A percentile compares a stretch with the other conserved stretches of the same genome.
phyloP scores from a whole-genome alignment of 2,329 filamentous ascomycete species.

The Teratosphaeriaceae sp. region DNA sequence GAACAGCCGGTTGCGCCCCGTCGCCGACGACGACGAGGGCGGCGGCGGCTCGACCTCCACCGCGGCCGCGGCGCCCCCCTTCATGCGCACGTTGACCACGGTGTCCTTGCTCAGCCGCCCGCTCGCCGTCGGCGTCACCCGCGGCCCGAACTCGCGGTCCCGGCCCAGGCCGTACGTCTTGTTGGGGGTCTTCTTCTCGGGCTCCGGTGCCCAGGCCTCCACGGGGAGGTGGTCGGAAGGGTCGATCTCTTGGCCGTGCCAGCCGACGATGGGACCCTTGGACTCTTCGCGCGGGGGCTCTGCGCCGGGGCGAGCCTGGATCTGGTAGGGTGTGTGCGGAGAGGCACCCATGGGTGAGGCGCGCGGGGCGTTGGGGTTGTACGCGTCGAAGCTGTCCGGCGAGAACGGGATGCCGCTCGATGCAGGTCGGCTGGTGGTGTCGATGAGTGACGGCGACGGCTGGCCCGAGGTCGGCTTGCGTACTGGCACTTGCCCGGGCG shows the following conservation, averaged over 20 bases:
- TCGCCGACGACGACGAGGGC: too few species aligned
- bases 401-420: slow-evolving; percentile 56
- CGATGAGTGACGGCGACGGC: slow-evolving; percentile 44
- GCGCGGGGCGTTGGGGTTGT: slow-evolving; percentile 50
- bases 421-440: slow-evolving; percentile 33
- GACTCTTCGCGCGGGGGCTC: slow-evolving; percentile 17
- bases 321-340: slow-evolving; percentile 19
- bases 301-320: slow-evolving; percentile 27
- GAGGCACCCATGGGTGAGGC: slow-evolving; percentile 11
- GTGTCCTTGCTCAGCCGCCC: slow-evolving; percentile 25
- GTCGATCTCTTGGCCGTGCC: slow-evolving; percentile 70
- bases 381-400: slow-evolving; percentile 66
- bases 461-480: slow-evolving; percentile 66
- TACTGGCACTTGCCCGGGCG: too few species aligned
- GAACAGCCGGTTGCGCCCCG: slow-evolving; percentile 54
- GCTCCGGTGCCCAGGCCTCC: slow-evolving; percentile 71
- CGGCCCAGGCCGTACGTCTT: slow-evolving; percentile 30
- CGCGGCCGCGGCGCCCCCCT: slow-evolving; percentile 14
- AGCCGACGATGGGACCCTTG: slow-evolving; percentile 64
- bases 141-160: slow-evolving; percentile 28
- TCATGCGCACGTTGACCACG: slow-evolving; percentile 27
- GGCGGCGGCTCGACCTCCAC: slow-evolving; percentile 31
- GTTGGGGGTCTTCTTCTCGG: slow-evolving; percentile 50
- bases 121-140: slow-evolving; percentile 11
- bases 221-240: slow-evolving; percentile 75